These are phyloP conservation scores for Triticum dicoccoides DNA, from an alignment of 176 grass and related monocot genomes.

Conservation along the genomic window DNA sequence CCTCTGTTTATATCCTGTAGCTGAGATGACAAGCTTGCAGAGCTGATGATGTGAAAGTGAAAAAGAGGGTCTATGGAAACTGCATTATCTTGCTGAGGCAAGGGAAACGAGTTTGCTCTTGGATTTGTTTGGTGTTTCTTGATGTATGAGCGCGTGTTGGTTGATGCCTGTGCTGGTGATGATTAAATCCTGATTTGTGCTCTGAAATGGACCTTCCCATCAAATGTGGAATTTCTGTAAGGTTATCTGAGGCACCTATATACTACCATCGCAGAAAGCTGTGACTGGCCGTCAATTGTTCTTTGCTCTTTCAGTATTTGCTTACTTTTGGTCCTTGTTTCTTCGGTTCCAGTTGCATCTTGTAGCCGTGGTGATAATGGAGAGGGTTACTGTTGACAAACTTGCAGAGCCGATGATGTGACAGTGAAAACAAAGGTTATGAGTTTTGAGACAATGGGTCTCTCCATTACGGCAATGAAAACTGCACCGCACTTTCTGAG, in stretches of 20 bases:
- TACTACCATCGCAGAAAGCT: no score
- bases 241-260: no score
- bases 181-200: no score
- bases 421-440: not conserved
- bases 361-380: not conserved
- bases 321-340: no score
- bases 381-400: not conserved
- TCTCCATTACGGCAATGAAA: not conserved
- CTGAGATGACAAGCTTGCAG: not conserved
- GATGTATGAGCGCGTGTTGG: no score
- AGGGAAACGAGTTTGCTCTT: not conserved
- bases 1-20: not conserved
- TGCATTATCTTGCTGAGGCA: not conserved
- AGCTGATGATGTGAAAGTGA: not conserved
- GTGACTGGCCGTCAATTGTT: no score
- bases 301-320: no score
- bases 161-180: no score
- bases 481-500: not conserved
- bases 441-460: not conserved
- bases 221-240: no score
- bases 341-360: no score
- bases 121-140: not conserved
- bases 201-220: no score
- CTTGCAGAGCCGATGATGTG: not conserved
- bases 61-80: not conserved